These are phyloP conservation scores for Sechiopsis laciniata DNA, from an alignment of 306 rosid species.

Conservation along the genomic window DNA sequence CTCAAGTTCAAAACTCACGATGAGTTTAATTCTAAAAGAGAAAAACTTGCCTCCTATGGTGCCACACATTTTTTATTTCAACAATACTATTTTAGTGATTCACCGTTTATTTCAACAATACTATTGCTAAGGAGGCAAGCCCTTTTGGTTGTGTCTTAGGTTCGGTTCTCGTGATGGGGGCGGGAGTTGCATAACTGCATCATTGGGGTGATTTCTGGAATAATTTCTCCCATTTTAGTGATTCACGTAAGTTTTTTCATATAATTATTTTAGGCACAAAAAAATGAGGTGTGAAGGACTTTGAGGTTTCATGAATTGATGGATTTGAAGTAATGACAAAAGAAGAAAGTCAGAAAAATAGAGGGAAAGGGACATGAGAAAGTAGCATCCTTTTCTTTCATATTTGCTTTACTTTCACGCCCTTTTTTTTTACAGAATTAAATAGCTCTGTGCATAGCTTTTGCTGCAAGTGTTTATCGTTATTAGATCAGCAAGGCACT, in stretches of 20 bases:
- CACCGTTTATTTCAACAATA: too few relatives aligned
- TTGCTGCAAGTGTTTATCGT: neutral
- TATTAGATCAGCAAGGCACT: neutral
- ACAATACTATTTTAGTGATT: too few relatives aligned
- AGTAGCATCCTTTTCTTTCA: neutral
- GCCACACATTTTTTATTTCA: too few relatives aligned
- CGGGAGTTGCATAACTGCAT: too few relatives aligned
- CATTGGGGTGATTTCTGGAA: too few relatives aligned
- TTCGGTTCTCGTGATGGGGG: too few relatives aligned
- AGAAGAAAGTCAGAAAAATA: neutral
- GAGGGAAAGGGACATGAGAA: neutral
- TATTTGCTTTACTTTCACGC: slow-evolving; percentile 19
- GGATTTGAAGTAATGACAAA: neutral
- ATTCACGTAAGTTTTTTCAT: neutral
- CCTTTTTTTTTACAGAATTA: neutral
- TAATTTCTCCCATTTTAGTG: too few relatives aligned
- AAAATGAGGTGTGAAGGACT: neutral
- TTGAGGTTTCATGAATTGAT: neutral
- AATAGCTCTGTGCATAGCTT: neutral
- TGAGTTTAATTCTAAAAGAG: too few relatives aligned
- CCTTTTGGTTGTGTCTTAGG: too few relatives aligned
- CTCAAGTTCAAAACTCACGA: too few relatives aligned
- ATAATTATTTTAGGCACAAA: neutral
- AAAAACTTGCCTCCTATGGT: too few relatives aligned
- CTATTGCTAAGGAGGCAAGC: too few relatives aligned